These are phyloP conservation scores for Lentinula sp. DNA, from an alignment of 768 basidiomycete species.

Conservation along the genomic window DNA sequence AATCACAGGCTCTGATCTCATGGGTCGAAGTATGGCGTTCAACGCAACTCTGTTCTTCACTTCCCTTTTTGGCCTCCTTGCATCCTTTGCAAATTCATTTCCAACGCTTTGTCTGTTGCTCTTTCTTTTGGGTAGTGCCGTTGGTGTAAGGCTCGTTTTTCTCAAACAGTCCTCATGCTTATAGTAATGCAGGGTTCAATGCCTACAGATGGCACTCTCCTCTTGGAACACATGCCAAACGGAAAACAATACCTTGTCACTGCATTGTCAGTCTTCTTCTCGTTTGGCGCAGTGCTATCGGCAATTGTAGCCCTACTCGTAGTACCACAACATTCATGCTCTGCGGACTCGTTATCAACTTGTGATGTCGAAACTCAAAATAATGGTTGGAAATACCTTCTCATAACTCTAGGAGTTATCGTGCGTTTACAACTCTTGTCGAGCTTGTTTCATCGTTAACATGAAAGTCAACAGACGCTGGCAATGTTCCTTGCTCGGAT, in stretches of 20 bases:
- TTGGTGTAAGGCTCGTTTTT: conserved; percentile 58
- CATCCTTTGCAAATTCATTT: conserved; percentile 72
- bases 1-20: conserved; percentile 66
- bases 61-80: conserved; percentile 76
- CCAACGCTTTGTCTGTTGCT: conserved; percentile 62
- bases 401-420: conserved; percentile 70
- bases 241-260: conserved; percentile 74
- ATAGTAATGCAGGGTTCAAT: conserved; percentile 65
- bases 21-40: conserved; percentile 87
- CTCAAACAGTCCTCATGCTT: neutral
- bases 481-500: conserved; percentile 85
- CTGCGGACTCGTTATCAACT: conserved; percentile 25
- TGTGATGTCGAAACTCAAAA: conserved; percentile 72
- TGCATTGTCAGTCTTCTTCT: conserved; percentile 25
- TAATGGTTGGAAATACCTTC: conserved; percentile 84
- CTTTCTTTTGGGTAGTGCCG: conserved; percentile 88
- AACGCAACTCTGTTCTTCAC: conserved; percentile 91
- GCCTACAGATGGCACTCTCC: conserved; percentile 93
- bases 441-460: neutral
- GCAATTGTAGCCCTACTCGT: conserved; percentile 75
- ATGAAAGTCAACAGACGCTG: conserved; percentile 53
- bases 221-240: conserved; percentile 89
- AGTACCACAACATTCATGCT: conserved; percentile 72
- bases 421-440: conserved; percentile 42
- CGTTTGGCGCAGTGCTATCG: conserved; percentile 73